Evolutionary conservation across 2,329 filamentous ascomycete species (phyloP), one percentile per base, ranked within the genome.

Genomic region (Colletotrichum magnum): DNA sequence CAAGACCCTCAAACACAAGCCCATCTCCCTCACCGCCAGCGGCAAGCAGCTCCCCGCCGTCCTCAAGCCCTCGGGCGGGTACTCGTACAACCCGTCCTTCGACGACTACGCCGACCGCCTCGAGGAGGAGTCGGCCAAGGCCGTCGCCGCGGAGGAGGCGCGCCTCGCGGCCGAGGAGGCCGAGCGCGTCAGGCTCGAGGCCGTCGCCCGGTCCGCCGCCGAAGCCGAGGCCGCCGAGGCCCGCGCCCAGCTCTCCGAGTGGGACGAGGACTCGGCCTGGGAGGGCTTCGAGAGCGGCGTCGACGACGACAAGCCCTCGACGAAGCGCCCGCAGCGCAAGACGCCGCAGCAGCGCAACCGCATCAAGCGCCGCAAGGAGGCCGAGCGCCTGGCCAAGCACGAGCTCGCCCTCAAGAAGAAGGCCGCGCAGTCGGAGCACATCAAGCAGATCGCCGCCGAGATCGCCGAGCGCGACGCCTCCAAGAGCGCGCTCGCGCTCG

Each of bases 71-170:
- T 87, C 90, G 6, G 94, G 92, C 16, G 94, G 94, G 68, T 94
- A 92, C 79, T 97, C 94, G 75, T 99, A 99, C 84, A 99, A 99
- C 79, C 96, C 96, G 0, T 84, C 89, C 6, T 97, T 97, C 74
- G 88, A 90, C 72, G 94, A 97, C 72, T 99, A 97, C 87, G 92
- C 95, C 74, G 86, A 89, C 9, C 88, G 95, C 16, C 83, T 97
- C 52, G 86, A 88, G 21, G 85, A 89, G 50, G 94, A 97, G 80
- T 93, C 94, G 53, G 87, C 91, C 64, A 94, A 93, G 80, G 95
- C 92, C 15, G 85, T 98, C 2, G 92, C 92, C 72, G 89, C 90
- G 0, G 95, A 98, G 81, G 88, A 90, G 78, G 90, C 92, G 79
- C 91, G 94, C 6, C 80, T 95, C 6, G 87, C 85, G 45, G 89